Evolutionary conservation across 345 rosid species (phyloP), one percentile per base, ranked within the genome.

Genomic region (Acer negundo): DNA sequence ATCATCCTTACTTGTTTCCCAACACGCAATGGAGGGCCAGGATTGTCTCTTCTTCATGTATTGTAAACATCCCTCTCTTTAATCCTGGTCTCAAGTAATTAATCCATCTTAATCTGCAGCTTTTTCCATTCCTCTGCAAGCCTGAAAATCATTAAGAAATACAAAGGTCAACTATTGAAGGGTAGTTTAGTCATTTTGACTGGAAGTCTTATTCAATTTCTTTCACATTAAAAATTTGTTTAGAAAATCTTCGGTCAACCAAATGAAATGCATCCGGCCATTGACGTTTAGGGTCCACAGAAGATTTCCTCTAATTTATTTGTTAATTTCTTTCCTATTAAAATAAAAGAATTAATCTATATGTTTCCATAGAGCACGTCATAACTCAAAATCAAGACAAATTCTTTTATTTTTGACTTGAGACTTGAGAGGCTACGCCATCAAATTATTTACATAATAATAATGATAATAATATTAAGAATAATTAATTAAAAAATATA

Each of bases 91-190:
- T 88, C 78, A 95, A 82, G 85, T 95, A 93, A 86, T 95, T 95
- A 62, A 93, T 92, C 98, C 99, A 95, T 72, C 99, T 91, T 67
- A 95, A 77, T 67, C 99, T 88, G 86, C 98, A 95, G 82, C 99
- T 93, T 86, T 95, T 95, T 47, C 99, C 99, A 66, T 92, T 95
- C 81, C 99, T 91, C 74, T 84, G 92, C 83, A 93, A 72, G 7
- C 98, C 99, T 95, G 89, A 35, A 35, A 35, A 35, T 4, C 38
- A 35, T 35, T 35, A 35, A 35, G 38, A 35, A 35, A 35, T 58
- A 11, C 26, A 76, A 44, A 40, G 65, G 47, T 72, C 35, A 24
- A 10, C 28, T 63, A 13, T 12, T 20, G 9, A 51, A 62, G 83
- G 81, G 24, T 26, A 72, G 44, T 75, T 58, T 75, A 64, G 80